A percentile compares a stretch with the other conserved stretches of the same genome.
These are phyloP conservation scores for Phoenix roebelenii DNA, from an alignment of 176 grass and related monocot species.

Conservation along the genomic window DNA sequence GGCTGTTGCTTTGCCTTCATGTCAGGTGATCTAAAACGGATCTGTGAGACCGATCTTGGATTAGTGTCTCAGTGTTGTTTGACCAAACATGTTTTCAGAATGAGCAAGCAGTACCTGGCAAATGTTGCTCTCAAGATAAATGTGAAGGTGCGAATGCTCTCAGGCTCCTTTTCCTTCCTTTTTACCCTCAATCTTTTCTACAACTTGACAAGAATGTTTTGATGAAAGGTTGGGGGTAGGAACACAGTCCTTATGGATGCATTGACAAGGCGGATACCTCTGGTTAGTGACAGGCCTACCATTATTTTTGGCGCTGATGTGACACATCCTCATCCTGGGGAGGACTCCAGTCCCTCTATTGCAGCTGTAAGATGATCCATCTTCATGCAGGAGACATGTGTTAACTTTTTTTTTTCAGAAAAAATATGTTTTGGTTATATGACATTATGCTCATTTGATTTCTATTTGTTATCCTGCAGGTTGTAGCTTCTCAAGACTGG, in stretches of 20 bases:
- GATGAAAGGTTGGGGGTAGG: slow-evolving; percentile 65
- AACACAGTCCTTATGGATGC: slow-evolving; percentile 88
- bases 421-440: no score
- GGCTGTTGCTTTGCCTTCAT: neutral
- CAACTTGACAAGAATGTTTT: slow-evolving; percentile 12
- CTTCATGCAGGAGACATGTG: no score
- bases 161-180: neutral
- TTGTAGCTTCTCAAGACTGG: slow-evolving; percentile 95
- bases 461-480: slow-evolving; percentile 30
- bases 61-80: slow-evolving; percentile 71
- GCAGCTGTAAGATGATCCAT: slow-evolving; percentile 43
- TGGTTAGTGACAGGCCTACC: slow-evolving; percentile 80
- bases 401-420: no score
- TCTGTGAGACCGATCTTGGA: slow-evolving; percentile 91
- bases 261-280: slow-evolving; percentile 56
- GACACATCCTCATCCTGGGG: slow-evolving; percentile 90
- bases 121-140: slow-evolving; percentile 97
- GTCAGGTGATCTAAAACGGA: slow-evolving; percentile 78
- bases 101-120: slow-evolving; percentile 72
- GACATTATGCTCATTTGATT: no score
- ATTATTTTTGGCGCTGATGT: slow-evolving; percentile 96
- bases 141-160: slow-evolving; percentile 53
- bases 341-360: slow-evolving; percentile 90
- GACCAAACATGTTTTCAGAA: slow-evolving; percentile 75
- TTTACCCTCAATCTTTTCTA: neutral